Evolutionary conservation across 2,329 filamentous ascomycete genomes (phyloP).

Genomic region (Rugonectria rugulosa): DNA sequence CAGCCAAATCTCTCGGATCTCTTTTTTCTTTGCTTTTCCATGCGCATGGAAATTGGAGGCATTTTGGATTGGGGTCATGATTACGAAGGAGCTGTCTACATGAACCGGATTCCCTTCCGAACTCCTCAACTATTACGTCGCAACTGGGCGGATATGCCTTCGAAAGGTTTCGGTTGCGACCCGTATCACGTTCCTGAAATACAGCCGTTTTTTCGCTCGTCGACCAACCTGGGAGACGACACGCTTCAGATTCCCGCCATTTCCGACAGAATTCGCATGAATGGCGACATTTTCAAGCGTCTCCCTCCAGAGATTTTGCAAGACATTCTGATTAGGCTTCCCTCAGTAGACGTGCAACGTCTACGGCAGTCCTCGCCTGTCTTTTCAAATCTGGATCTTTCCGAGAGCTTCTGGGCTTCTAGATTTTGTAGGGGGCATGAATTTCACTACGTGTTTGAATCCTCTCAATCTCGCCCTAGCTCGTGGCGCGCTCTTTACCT

Average conservation of each 20-base stretch:
- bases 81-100: conserved; percentile 15
- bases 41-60: background rate
- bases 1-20: conserved; percentile 1
- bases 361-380: conserved; percentile 12
- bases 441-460: conserved; percentile 21
- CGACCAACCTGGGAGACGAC: background rate
- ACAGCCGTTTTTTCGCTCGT: background rate
- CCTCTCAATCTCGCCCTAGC: background rate
- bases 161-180: conserved; percentile 6
- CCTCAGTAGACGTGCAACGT: too few relatives aligned
- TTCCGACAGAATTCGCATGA: too few relatives aligned
- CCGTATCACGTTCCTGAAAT: conserved; percentile 3
- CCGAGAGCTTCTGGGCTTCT: conserved; percentile 26
- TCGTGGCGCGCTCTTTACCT: conserved; percentile 18
- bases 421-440: conserved; percentile 21
- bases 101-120: too few relatives aligned
- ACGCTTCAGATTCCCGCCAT: too few relatives aligned
- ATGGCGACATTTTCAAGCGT: too few relatives aligned
- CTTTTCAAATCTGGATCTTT: too few relatives aligned
- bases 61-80: conserved; percentile 20
- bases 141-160: background rate
- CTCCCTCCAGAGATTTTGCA: too few relatives aligned
- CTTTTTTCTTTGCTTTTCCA: conserved; percentile 14
- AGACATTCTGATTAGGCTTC: too few relatives aligned
- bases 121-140: too few relatives aligned